These are phyloP conservation scores for Microcera coccophila DNA, from an alignment of 2,329 filamentous ascomycete genomes.

Conservation along the genomic window DNA sequence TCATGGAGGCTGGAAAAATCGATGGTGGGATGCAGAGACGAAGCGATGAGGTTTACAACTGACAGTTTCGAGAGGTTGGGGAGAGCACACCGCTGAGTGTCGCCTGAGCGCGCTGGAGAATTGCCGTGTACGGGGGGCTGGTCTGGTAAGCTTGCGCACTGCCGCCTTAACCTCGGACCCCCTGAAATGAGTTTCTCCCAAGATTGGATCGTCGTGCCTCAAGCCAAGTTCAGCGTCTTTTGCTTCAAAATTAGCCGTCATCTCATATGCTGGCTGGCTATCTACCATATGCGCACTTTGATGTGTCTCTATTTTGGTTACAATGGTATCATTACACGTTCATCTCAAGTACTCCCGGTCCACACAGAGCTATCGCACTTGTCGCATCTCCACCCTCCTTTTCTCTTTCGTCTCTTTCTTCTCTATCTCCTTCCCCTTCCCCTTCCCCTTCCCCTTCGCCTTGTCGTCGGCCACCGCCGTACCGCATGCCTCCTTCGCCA, in stretches of 20 bases:
- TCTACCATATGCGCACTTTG: too few species aligned
- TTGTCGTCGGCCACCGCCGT: constrained; percentile 12
- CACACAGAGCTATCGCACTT: constrained; percentile 24
- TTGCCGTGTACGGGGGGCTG: too few species aligned
- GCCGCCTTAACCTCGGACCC: too few species aligned
- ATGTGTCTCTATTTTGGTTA: constrained; percentile 2
- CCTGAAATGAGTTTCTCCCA: too few species aligned
- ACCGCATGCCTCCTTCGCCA: constrained; percentile 64
- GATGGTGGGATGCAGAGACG: not conserved
- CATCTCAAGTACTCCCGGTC: constrained; percentile 7
- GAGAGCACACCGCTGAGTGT: too few species aligned
- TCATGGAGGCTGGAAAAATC: constrained; percentile 7
- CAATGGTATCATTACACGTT: constrained; percentile 29
- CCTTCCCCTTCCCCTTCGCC: constrained; percentile 12
- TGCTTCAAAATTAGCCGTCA: too few species aligned
- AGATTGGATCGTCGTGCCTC: too few species aligned
- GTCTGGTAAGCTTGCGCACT: too few species aligned
- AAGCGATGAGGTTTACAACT: not conserved
- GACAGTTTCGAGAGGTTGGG: too few species aligned
- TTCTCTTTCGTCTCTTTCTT: constrained; percentile 17
- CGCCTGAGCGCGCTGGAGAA: too few species aligned
- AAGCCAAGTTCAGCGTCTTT: too few species aligned
- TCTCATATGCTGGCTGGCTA: not conserved
- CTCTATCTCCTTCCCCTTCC: constrained; percentile 24
- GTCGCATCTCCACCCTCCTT: constrained; percentile 30